A percentile compares a stretch with the other conserved stretches of the same genome.
phyloP scores from a whole-genome alignment of 345 rosid species.

The Limnanthes douglasii region DNA sequence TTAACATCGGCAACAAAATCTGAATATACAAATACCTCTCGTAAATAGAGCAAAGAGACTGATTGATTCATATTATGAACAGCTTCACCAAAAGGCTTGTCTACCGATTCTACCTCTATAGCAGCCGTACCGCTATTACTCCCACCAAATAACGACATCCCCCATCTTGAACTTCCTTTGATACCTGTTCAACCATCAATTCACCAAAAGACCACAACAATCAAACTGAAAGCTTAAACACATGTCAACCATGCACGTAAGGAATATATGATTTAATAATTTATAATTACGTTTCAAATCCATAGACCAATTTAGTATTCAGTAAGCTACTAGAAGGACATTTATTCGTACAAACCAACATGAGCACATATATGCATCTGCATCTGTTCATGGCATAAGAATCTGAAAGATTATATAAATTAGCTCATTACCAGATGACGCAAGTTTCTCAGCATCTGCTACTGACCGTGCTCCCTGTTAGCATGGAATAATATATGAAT shows the following conservation, averaged over 20 bases:
- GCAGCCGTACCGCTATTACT: conserved; percentile 37
- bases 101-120: conserved; percentile 40
- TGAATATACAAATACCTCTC: conserved; percentile 35
- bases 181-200: conserved; percentile 23
- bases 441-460: conserved; percentile 45
- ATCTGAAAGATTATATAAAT: not conserved
- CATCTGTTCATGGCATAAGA: conserved; percentile 3
- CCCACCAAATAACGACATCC: conserved; percentile 79
- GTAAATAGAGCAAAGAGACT: conserved; percentile 66
- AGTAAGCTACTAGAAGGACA: no score
- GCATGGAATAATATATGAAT: conserved; percentile 5
- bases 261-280: no score
- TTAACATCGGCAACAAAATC: not conserved
- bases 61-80: conserved; percentile 33
- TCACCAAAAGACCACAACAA: conserved; percentile 7
- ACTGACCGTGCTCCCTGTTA: conserved; percentile 43
- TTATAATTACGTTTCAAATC: no score
- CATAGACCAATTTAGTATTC: no score
- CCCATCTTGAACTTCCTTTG: conserved; percentile 62
- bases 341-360: conserved; percentile 2
- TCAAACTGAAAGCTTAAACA: conserved; percentile 4
- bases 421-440: conserved; percentile 44
- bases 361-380: not conserved
- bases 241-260: not conserved
- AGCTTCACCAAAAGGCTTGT: conserved; percentile 40